A percentile compares a stretch with the other conserved stretches of the same genome.
These are phyloP conservation scores for grape (Vitis vinifera) DNA, from an alignment of 164 flowering plant species.

Conservation along the genomic window DNA sequence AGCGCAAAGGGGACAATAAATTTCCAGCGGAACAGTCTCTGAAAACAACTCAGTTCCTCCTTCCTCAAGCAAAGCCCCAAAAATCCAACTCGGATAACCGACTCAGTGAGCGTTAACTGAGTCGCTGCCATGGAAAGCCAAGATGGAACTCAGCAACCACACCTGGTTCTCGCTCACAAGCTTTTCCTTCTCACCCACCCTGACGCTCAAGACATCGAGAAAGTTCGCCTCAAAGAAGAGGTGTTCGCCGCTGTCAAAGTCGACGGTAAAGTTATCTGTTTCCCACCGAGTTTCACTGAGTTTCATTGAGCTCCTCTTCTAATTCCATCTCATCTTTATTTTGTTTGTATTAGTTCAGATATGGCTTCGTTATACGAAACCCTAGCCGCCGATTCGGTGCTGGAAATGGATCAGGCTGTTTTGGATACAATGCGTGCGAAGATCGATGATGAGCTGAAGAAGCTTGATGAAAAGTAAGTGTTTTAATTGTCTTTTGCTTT, in stretches of 20 bases:
- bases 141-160: conserved; percentile 72
- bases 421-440: conserved; percentile 73
- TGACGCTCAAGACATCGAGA: conserved; percentile 87
- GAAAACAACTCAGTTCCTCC: conserved; percentile 14
- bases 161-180: conserved; percentile 68
- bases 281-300: not conserved
- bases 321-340: not conserved
- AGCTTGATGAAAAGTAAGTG: conserved; percentile 89
- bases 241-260: conserved; percentile 56
- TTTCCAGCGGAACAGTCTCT: no score
- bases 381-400: conserved; percentile 49
- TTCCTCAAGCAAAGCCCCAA: conserved; percentile 18
- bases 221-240: conserved; percentile 76
- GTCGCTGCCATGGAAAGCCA: conserved; percentile 54
- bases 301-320: not conserved
- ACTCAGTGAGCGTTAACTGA: conserved; percentile 9
- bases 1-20: no score
- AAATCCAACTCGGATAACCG: conserved; percentile 10
- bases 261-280: conserved; percentile 43
- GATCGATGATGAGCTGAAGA: conserved; percentile 79
- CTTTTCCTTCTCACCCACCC: conserved; percentile 76
- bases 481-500: not conserved
- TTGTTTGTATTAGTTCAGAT: conserved; percentile 32
- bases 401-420: conserved; percentile 65
- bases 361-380: conserved; percentile 82